Evolutionary conservation across 257 asterid species (phyloP).

Genomic region (Gentiana macrophylla): DNA sequence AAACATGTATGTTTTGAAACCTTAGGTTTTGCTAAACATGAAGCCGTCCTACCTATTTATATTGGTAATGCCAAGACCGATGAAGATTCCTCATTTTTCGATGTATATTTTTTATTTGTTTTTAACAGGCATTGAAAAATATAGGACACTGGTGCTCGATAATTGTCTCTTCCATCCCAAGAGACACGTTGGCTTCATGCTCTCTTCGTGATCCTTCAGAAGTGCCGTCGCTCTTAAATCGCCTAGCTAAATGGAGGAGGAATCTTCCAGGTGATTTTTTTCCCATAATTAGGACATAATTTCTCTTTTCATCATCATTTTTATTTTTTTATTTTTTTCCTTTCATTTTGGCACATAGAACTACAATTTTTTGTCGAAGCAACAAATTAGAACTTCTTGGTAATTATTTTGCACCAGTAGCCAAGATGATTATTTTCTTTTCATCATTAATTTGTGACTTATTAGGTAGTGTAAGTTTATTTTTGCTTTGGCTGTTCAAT

Average conservation of each 20-base stretch:
- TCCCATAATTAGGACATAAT: too few relatives aligned
- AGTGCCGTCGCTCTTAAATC: conserved; percentile 36
- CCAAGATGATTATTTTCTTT: too few relatives aligned
- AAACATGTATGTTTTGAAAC: conserved; percentile 28
- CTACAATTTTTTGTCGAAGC: too few relatives aligned
- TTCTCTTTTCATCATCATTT: too few relatives aligned
- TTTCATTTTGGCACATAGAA: too few relatives aligned
- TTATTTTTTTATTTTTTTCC: too few relatives aligned
- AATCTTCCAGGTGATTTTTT: too few relatives aligned
- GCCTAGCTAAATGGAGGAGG: conserved; percentile 31
- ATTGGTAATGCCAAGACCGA: conserved; percentile 73
- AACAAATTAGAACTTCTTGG: too few relatives aligned
- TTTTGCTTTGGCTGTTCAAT: too few relatives aligned
- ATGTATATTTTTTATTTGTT: conserved; percentile 22
- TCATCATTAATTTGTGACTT: too few relatives aligned
- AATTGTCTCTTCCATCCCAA: conserved; percentile 45
- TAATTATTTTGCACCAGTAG: too few relatives aligned
- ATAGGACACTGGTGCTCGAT: conserved; percentile 45
- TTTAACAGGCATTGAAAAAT: conserved; percentile 31
- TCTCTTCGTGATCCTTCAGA: conserved; percentile 51
- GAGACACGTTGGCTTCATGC: conserved; percentile 47
- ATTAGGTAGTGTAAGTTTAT: too few relatives aligned
- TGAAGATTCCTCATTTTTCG: conserved; percentile 53
- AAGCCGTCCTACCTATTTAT: conserved; percentile 44
- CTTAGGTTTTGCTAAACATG: conserved; percentile 34